These are phyloP conservation scores for Alternaria sp. DNA, from an alignment of 2,329 filamentous ascomycete genomes.

Conservation along the genomic window DNA sequence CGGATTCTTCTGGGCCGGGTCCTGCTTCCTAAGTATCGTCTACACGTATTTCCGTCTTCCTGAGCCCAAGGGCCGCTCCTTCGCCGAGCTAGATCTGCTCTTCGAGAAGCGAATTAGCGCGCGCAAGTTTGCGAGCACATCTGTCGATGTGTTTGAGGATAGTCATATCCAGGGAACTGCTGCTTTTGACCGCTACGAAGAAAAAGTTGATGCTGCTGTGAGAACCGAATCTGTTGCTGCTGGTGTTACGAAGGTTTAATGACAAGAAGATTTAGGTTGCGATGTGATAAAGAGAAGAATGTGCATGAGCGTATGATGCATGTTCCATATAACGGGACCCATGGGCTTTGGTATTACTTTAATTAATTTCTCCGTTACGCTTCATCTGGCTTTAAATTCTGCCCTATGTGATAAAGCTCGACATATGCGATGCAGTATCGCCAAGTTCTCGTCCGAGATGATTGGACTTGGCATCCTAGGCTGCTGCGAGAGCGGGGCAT, in stretches of 20 bases:
- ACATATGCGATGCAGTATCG: not conserved
- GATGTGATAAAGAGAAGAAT: not conserved
- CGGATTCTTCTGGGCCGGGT: conserved; percentile 87
- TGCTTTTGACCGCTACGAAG: conserved; percentile 47
- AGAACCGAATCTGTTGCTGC: conserved; percentile 31
- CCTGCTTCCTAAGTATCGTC: conserved; percentile 81
- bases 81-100: conserved; percentile 85
- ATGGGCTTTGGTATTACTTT: not conserved
- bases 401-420: not conserved
- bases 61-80: conserved; percentile 81
- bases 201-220: conserved; percentile 40
- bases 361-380: not conserved
- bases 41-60: conserved; percentile 85
- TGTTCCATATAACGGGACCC: not conserved
- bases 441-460: conserved; percentile 45
- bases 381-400: not conserved
- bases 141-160: conserved; percentile 63
- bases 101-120: conserved; percentile 79
- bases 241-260: conserved; percentile 16
- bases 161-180: conserved; percentile 36
- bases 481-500: not conserved
- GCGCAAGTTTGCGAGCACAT: conserved; percentile 72
- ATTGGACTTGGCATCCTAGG: not conserved
- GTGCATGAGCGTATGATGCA: not conserved
- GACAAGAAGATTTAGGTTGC: conserved; percentile 12